Conservation (phyloP, 305 asterid species). For the Fraxinus sp. region DNA sequence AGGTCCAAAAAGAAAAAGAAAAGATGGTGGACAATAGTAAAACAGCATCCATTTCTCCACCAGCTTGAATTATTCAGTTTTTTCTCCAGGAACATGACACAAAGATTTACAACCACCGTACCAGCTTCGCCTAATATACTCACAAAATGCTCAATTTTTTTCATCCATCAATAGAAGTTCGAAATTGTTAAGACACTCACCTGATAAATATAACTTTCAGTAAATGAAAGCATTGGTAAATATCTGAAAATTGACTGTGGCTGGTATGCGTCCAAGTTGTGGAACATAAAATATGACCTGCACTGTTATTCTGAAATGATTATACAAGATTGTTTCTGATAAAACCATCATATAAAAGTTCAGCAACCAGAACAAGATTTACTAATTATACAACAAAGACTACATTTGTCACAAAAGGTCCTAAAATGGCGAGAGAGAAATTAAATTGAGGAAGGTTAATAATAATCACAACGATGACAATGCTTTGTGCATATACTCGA, state of each 20-base stretch:
- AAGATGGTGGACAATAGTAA: background rate
- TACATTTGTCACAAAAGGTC: background rate
- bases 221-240: slow-evolving; percentile 83
- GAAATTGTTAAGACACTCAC: slow-evolving; percentile 35
- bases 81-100: background rate
- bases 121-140: slow-evolving; percentile 6
- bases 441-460: background rate
- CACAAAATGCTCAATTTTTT: background rate
- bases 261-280: slow-evolving; percentile 63
- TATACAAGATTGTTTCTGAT: slow-evolving; percentile 4
- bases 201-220: slow-evolving; percentile 93
- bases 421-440: background rate
- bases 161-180: background rate
- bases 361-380: slow-evolving; percentile 16
- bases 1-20: background rate
- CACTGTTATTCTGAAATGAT: slow-evolving; percentile 48
- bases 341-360: background rate
- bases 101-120: background rate
- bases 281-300: slow-evolving; percentile 93
- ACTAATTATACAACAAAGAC: background rate
- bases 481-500: background rate
- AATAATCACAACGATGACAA: background rate
- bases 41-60: background rate
- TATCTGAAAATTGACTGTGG: slow-evolving; percentile 61
- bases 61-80: slow-evolving; percentile 5